Conservation (phyloP, 805 yeast species). For the Saturnispora mendoncae region DNA sequence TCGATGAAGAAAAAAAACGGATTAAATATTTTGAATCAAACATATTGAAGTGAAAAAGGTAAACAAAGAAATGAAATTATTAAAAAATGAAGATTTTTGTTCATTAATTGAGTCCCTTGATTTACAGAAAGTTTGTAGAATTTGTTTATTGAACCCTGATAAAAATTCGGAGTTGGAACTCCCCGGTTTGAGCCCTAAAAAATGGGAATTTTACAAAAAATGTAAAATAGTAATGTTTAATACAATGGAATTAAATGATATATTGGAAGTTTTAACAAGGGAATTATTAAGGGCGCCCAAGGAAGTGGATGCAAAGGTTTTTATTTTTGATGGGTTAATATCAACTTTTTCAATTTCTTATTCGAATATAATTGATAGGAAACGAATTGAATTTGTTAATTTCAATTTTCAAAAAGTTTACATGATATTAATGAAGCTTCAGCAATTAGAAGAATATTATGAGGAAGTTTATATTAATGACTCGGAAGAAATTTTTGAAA, state of each 20-base stretch:
- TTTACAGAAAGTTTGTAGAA: not conserved
- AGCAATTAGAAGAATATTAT: constrained; percentile 9
- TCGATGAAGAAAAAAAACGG: not conserved
- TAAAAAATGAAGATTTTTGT: not conserved
- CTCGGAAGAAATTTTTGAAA: constrained; percentile 14
- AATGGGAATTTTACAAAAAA: not conserved
- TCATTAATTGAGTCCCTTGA: not conserved
- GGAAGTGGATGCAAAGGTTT: too few species aligned
- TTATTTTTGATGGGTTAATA: constrained; percentile 23
- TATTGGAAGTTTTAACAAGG: not conserved
- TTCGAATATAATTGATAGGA: constrained; percentile 14
- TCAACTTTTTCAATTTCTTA: constrained; percentile 19
- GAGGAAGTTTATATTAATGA: constrained; percentile 16
- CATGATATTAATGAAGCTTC: constrained; percentile 14
- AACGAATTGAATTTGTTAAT: constrained; percentile 9
- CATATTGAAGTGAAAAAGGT: too few species aligned
- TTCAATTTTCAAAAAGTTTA: constrained; percentile 15
- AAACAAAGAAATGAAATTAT: not conserved
- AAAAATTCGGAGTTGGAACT: constrained; percentile 1
- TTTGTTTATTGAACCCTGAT: not conserved
- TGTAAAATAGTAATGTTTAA: not conserved
- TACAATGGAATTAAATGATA: not conserved
- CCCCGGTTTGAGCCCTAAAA: constrained; percentile 2
- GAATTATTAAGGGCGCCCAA: not conserved
- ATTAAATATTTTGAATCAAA: not conserved